These are phyloP conservation scores for Pilobolus umbonatus DNA, from an alignment of 192 early-diverging fungal species.

Conservation along the genomic window DNA sequence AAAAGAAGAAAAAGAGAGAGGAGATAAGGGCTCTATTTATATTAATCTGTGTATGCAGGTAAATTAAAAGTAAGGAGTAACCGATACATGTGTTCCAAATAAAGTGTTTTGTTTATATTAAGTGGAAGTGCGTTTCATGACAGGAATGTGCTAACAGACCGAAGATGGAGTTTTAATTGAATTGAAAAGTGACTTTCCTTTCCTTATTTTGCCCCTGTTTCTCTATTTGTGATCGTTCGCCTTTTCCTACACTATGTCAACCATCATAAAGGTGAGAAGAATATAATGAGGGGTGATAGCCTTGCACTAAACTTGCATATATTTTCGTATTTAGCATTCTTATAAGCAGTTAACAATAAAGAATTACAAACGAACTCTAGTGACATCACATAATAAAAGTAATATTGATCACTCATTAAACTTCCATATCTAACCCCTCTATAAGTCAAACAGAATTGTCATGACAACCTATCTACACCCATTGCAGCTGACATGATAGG, in stretches of 20 bases:
- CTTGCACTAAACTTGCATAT: too few relatives aligned
- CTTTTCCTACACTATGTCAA: neutral
- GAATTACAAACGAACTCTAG: neutral
- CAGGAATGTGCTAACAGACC: too few relatives aligned
- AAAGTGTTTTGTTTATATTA: too few relatives aligned
- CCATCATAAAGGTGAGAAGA: neutral
- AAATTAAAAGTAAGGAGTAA: too few relatives aligned
- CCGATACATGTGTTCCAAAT: too few relatives aligned
- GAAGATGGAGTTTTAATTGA: too few relatives aligned
- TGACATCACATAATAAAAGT: neutral
- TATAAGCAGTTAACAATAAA: neutral
- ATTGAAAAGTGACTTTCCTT: neutral
- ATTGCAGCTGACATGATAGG: constrained; percentile 38
- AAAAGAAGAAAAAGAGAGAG: too few relatives aligned
- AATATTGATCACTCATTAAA: neutral
- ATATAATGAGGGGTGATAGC: neutral
- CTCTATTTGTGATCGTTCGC: neutral
- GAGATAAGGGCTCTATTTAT: too few relatives aligned
- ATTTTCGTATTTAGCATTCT: too few relatives aligned
- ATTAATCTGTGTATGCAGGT: too few relatives aligned
- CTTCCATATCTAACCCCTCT: neutral
- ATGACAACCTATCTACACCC: constrained; percentile 16
- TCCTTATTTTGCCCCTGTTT: neutral
- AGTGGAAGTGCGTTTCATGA: too few relatives aligned
- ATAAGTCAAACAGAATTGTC: neutral